Evolutionary conservation across 2,329 filamentous ascomycete species (phyloP).

Genomic region (Beauveria bassiana): DNA sequence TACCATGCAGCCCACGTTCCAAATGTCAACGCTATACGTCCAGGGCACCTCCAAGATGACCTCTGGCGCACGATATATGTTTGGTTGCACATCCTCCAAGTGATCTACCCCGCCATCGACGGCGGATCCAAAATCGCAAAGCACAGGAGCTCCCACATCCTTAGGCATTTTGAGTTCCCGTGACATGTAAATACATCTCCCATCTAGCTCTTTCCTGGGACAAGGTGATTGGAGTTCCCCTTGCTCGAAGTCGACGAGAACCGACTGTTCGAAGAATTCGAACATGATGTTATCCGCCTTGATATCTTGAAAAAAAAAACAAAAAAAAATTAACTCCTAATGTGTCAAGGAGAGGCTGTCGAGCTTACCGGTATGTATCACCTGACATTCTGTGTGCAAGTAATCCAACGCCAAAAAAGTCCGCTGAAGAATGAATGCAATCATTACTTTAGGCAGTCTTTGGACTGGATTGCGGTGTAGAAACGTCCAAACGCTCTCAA

Average conservation of each 20-base stretch:
- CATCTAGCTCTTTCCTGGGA: conserved; percentile 31
- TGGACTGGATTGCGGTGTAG: background rate
- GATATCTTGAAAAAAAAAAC: background rate
- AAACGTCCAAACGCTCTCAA: background rate
- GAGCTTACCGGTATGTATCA: conserved; percentile 37
- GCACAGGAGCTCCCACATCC: conserved; percentile 25
- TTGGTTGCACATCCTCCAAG: conserved; percentile 22
- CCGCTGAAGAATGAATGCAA: conserved; percentile 28
- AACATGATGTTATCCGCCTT: conserved; percentile 25
- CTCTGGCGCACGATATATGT: no score
- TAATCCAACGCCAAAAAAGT: conserved; percentile 38
- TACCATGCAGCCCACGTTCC: conserved; percentile 45
- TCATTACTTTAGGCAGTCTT: background rate
- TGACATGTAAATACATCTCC: conserved; percentile 23
- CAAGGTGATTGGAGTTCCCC: conserved; percentile 27
- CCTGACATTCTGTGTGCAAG: conserved; percentile 36
- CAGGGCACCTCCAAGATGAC: background rate
- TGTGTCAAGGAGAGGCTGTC: no score
- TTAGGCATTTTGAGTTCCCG: conserved; percentile 28
- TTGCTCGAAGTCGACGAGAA: conserved; percentile 22
- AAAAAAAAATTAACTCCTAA: no score
- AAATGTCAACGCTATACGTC: conserved; percentile 35
- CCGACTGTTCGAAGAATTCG: background rate
- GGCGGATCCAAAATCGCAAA: conserved; percentile 44
- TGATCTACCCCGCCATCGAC: conserved; percentile 28